Base-by-base conservation (phyloP, 2,329 filamentous ascomycete genomes). In the Xylariaceae sp. region DNA sequence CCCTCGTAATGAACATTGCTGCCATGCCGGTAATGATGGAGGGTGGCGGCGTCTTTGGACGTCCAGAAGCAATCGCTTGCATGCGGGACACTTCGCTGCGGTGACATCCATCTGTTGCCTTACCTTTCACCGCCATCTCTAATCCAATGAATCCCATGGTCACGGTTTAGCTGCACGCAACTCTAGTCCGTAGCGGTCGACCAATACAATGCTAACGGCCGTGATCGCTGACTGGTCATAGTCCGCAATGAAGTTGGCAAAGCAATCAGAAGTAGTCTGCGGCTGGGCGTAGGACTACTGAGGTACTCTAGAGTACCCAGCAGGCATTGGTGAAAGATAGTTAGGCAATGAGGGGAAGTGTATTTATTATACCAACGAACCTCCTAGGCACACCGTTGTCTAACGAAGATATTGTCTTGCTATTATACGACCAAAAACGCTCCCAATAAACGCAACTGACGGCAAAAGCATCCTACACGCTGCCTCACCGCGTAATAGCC, bases 91-190 rank as follows among this genome's bases (percentile, higher is more conserved):
- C 36, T 14, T 13, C 13, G 36, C 36, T 39, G 36, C 36, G 44
- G 13, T 17, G 40, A 39, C 19, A 16, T 46, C 36, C 22, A 22
- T 45, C 28, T 13, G 39, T 33, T 46, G 45, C 22, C 44, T 41
- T 18, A 34, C 45, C 16, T 40, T 34, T 19, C 44, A 50, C 46
- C 31, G 46, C 17, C 34, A 38, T 41, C 47, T 31, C 38, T 19
- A 17, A 34, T 49, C 44, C 46, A 39, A 40, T 33, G 22, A 7
- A 5, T 28, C 22, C 22, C 4, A 7, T 19, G 43, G 40, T 50
- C 48, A 46, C 19, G 34, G 28, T 31, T 42, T 40, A 40, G 42
- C 43, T 38, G 42, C 22, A 54, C 45, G 41, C 33, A 54, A 38
- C 28, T 47, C 22, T 28, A 5, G 22, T 28, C 22, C 22, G 22